phyloP scores from a whole-genome alignment of 225 moss, liverwort and hornwort species.

The Straminergon stramineum region DNA sequence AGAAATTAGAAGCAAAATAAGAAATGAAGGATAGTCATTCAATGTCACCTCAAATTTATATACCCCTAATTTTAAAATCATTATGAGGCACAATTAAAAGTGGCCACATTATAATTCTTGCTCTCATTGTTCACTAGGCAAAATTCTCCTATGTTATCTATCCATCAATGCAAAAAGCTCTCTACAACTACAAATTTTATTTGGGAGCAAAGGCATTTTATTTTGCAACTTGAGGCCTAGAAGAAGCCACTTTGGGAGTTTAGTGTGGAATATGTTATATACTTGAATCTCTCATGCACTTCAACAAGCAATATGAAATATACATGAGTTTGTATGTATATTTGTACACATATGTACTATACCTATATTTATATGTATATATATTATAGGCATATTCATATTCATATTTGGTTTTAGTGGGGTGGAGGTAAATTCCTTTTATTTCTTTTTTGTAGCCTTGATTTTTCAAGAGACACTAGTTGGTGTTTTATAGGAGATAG shows the following conservation, averaged over 20 bases:
- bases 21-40: background rate
- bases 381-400: too few species aligned
- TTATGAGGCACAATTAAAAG: background rate
- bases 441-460: background rate
- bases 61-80: background rate
- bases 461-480: background rate
- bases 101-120: background rate
- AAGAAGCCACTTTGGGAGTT: background rate
- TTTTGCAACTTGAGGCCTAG: background rate
- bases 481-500: background rate
- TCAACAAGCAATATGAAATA: background rate
- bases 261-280: background rate
- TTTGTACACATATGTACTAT: background rate
- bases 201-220: background rate
- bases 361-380: too few species aligned
- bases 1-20: background rate
- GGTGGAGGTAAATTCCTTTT: fast-evolving
- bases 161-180: background rate
- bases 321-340: background rate
- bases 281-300: background rate
- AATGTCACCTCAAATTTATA: background rate
- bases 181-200: background rate
- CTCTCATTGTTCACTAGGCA: background rate
- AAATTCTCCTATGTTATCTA: background rate
- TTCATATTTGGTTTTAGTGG: background rate